Evolutionary conservation across 2,329 filamentous ascomycete species (phyloP).

Genomic region (Aspergillus sp.): DNA sequence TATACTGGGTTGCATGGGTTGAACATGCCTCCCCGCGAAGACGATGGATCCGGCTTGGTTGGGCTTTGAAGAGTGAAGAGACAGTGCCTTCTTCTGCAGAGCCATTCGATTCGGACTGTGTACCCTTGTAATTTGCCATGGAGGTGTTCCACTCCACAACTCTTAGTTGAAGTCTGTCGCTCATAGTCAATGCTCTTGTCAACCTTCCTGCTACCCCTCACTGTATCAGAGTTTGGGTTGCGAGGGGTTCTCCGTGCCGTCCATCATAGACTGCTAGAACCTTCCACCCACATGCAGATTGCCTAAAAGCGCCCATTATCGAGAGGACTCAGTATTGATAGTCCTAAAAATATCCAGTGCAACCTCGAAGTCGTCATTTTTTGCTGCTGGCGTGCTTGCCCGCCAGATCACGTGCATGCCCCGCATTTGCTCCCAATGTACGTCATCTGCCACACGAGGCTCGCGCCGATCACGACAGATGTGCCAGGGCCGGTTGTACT

Average conservation of each 20-base stretch:
- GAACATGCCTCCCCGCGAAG: constrained; percentile 44
- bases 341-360: neutral
- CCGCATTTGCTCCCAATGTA: constrained; percentile 3
- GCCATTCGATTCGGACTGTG: no score
- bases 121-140: no score
- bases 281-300: neutral
- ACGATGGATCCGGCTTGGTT: constrained; percentile 17
- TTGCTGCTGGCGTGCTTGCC: no score
- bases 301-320: neutral
- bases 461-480: neutral
- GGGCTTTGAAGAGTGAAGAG: no score
- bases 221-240: no score
- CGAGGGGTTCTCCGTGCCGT: no score
- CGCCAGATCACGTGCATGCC: constrained; percentile 5
- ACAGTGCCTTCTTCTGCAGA: no score
- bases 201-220: no score
- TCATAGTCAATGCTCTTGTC: no score
- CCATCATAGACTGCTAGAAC: no score
- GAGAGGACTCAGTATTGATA: neutral
- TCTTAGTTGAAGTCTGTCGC: no score
- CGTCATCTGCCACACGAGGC: constrained; percentile 1
- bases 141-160: no score
- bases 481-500: neutral
- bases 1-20: constrained; percentile 70
- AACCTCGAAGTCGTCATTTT: neutral